Conservation (phyloP, 208 protist species). For the Herpetomonas muscarum region DNA sequence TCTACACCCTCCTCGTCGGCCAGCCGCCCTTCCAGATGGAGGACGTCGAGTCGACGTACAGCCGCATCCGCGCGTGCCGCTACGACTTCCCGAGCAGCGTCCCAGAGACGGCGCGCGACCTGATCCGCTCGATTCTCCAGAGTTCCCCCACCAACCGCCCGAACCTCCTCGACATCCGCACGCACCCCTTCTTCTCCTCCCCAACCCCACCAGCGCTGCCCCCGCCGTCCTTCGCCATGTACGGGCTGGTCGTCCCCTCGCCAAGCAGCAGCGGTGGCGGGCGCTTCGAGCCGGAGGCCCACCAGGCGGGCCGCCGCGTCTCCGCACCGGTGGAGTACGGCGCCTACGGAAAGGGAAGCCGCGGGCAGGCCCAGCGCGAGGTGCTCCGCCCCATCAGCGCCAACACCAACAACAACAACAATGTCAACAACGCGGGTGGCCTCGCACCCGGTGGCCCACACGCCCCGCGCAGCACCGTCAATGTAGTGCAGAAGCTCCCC, state of each 20-base stretch:
- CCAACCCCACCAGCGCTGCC: conserved; percentile 43
- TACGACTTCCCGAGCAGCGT: conserved; percentile 92
- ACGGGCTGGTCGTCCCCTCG: conserved; percentile 21
- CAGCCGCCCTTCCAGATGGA: conserved; percentile 97
- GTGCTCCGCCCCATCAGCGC: conserved; percentile 43
- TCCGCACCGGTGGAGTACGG: neutral
- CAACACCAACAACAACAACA: conserved; percentile 19
- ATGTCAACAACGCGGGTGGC: neutral
- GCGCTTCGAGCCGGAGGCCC: neutral
- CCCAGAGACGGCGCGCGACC: conserved; percentile 67
- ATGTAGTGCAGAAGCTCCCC: neutral
- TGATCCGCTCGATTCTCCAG: conserved; percentile 92
- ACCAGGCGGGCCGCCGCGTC: conserved; percentile 9
- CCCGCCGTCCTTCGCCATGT: conserved; percentile 47
- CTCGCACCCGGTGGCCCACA: neutral
- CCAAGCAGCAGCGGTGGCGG: conserved; percentile 14
- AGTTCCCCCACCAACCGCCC: conserved; percentile 75
- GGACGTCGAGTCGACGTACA: conserved; percentile 96
- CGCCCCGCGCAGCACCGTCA: neutral
- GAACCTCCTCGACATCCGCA: conserved; percentile 82
- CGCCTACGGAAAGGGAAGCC: conserved; percentile 6
- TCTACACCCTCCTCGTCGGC: conserved; percentile 97
- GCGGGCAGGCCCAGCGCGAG: conserved; percentile 28
- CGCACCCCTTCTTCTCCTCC: conserved; percentile 84
- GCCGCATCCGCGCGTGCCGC: conserved; percentile 87